Evolutionary conservation across 768 basidiomycete species (phyloP).

Genomic region (Crassisporium funariophilum): DNA sequence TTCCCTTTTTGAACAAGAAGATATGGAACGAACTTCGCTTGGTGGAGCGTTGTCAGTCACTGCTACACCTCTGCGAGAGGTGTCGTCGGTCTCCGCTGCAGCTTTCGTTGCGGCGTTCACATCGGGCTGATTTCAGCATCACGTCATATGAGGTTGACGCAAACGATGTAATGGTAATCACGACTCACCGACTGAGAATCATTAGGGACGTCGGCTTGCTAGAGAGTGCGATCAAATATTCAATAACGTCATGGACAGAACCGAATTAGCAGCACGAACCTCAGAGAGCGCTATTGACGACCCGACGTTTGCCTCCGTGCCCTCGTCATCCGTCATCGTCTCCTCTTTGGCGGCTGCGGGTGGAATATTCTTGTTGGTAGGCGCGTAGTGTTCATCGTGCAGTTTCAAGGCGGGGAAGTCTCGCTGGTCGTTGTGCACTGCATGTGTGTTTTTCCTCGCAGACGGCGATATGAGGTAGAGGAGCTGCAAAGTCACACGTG

Average conservation of each 20-base stretch:
- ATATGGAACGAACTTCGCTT: no score
- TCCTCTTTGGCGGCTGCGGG: slow-evolving; percentile 19
- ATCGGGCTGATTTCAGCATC: slow-evolving; percentile 3
- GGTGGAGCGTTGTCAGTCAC: background rate
- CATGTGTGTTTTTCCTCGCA: slow-evolving; percentile 32
- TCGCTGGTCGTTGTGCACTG: slow-evolving; percentile 38
- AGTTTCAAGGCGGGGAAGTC: slow-evolving; percentile 30
- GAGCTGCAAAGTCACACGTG: slow-evolving; percentile 27
- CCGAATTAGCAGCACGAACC: slow-evolving; percentile 23
- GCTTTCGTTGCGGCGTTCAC: slow-evolving; percentile 3
- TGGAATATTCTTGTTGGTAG: slow-evolving; percentile 17
- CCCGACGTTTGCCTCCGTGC: slow-evolving; percentile 38
- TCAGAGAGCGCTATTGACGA: slow-evolving; percentile 33
- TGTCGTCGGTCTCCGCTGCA: slow-evolving; percentile 7
- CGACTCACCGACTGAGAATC: slow-evolving; percentile 27
- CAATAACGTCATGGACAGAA: slow-evolving; percentile 4
- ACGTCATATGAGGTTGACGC: background rate
- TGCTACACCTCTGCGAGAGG: slow-evolving; percentile 8
- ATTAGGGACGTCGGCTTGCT: slow-evolving; percentile 31
- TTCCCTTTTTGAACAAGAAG: no score
- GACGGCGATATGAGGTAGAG: slow-evolving; percentile 45
- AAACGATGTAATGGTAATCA: background rate
- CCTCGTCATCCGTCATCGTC: slow-evolving; percentile 42
- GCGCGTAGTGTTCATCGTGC: slow-evolving; percentile 21
- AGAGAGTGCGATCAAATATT: background rate